These are phyloP conservation scores for Boletus subcaerulescens DNA, from an alignment of 768 basidiomycete genomes.

Conservation along the genomic window DNA sequence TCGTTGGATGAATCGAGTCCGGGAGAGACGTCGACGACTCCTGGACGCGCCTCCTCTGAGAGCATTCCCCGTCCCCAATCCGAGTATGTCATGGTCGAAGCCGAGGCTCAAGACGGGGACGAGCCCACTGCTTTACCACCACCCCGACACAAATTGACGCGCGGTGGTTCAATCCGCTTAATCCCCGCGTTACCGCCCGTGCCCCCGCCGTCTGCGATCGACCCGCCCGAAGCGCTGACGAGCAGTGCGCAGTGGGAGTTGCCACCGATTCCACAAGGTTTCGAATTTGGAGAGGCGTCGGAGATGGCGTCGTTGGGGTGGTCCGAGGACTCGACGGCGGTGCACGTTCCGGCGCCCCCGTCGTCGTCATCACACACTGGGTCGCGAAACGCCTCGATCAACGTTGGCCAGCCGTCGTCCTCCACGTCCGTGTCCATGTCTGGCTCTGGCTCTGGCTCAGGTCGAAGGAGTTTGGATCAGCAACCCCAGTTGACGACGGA, in stretches of 20 bases:
- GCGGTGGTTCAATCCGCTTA: constrained; percentile 16
- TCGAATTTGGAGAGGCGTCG: constrained; percentile 46
- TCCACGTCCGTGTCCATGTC: constrained; percentile 6
- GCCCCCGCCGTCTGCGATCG: constrained; percentile 37
- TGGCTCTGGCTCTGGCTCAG: neutral
- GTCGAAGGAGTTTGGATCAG: constrained; percentile 26
- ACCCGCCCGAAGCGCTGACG: constrained; percentile 33
- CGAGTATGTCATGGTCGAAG: constrained; percentile 66
- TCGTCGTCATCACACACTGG: constrained; percentile 3
- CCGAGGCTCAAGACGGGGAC: constrained; percentile 38
- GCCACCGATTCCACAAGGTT: constrained; percentile 53
- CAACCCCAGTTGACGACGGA: constrained; percentile 47
- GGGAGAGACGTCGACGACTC: constrained; percentile 4
- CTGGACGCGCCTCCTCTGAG: neutral
- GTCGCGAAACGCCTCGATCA: constrained; percentile 9
- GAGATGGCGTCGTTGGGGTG: constrained; percentile 55
- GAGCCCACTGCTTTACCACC: constrained; percentile 28
- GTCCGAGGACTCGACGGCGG: constrained; percentile 54
- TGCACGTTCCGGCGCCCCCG: constrained; percentile 25
- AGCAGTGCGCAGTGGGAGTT: constrained; percentile 62
- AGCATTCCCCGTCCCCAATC: constrained; percentile 30
- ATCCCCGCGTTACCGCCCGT: constrained; percentile 32
- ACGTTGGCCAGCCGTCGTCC: constrained; percentile 1
- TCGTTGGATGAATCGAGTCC: constrained; percentile 33
- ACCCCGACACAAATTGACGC: constrained; percentile 40